Evolutionary conservation across 2,329 filamentous ascomycete species (phyloP).

Genomic region (Dactylellina cionopaga): DNA sequence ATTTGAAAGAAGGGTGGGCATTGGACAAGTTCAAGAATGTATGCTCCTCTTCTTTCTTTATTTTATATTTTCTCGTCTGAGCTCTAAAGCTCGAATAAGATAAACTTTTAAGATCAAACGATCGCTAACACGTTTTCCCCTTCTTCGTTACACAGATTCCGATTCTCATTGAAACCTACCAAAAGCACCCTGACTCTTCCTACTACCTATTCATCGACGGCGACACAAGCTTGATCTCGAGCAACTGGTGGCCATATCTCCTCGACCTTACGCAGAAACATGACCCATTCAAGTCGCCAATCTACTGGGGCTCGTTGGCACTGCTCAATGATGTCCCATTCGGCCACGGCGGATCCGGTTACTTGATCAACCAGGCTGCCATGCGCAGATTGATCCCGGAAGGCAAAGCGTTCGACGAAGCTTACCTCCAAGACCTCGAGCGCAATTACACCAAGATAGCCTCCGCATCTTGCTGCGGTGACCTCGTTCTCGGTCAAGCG

Average conservation of each 20-base stretch:
- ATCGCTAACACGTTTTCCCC: constrained; percentile 4
- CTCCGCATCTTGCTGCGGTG: constrained; percentile 41
- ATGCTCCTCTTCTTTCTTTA: not conserved
- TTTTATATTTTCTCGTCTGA: not conserved
- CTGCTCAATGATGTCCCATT: constrained; percentile 41
- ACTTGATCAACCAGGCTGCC: constrained; percentile 48
- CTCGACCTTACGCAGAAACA: constrained; percentile 38
- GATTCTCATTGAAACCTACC: constrained; percentile 49
- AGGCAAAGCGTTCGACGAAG: constrained; percentile 39
- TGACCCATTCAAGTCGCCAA: constrained; percentile 27
- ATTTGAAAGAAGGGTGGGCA: constrained; percentile 48
- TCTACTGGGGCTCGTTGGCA: constrained; percentile 46
- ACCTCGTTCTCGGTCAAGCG: constrained; percentile 43
- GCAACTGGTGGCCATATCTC: constrained; percentile 50
- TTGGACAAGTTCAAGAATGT: constrained; percentile 52
- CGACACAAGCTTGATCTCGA: constrained; percentile 48
- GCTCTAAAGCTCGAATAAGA: not conserved
- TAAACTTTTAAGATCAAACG: not conserved
- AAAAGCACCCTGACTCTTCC: constrained; percentile 39
- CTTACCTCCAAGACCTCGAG: constrained; percentile 42
- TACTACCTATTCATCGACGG: constrained; percentile 52
- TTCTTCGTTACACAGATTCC: constrained; percentile 19
- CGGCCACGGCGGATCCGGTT: constrained; percentile 48
- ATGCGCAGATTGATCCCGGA: constrained; percentile 37
- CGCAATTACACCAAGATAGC: constrained; percentile 48